Conservation (phyloP, 2,329 filamentous ascomycete genomes). For the Fusarium secorum region DNA sequence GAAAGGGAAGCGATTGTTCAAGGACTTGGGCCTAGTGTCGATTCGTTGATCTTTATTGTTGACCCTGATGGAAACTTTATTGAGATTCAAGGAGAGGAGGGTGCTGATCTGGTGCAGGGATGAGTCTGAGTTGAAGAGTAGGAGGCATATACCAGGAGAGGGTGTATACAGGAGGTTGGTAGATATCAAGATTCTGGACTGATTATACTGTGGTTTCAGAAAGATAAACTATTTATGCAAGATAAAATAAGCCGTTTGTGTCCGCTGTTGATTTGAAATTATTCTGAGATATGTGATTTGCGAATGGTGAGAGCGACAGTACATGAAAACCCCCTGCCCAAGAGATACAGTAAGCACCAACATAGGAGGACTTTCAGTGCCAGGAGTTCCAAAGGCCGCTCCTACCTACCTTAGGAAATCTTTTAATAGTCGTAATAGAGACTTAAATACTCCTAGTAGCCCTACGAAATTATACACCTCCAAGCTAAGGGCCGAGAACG, state of each 20-base stretch:
- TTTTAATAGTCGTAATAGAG: background rate
- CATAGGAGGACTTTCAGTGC: too few species aligned
- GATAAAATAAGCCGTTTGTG: rapidly evolving
- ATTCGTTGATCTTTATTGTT: background rate
- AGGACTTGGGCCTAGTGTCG: background rate
- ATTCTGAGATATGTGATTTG: background rate
- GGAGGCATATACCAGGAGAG: too few species aligned
- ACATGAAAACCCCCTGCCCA: background rate
- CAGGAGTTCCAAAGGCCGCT: too few species aligned
- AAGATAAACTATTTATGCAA: rapidly evolving
- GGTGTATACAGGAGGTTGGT: too few species aligned
- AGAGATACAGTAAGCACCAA: too few species aligned
- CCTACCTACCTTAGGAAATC: too few species aligned
- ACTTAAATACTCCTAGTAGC: background rate
- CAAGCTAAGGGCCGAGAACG: background rate
- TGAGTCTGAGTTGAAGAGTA: background rate
- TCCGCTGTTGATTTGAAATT: background rate
- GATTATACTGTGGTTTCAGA: rapidly evolving
- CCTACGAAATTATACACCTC: background rate
- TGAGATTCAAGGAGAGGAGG: conserved; percentile 4
- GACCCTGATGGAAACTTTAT: conserved; percentile 15
- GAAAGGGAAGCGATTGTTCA: background rate
- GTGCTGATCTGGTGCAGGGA: background rate
- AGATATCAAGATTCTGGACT: background rate
- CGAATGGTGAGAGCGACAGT: background rate